Conservation (phyloP, 169 alveolate genomes). For the Neospora caninum region DNA sequence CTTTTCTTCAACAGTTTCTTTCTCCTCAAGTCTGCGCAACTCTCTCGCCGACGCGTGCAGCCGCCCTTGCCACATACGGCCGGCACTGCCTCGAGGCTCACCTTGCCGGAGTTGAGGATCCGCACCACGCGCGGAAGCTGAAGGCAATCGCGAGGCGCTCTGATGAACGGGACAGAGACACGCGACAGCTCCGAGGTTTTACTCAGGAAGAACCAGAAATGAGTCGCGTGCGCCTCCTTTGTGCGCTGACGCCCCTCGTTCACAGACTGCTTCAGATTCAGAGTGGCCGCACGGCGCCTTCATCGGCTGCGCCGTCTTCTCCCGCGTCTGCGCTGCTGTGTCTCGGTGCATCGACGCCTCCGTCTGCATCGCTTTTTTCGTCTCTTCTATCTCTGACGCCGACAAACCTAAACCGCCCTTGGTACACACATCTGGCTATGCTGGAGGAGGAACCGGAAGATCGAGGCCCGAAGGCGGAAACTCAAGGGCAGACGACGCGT, state of each 20-base stretch:
- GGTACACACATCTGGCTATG: background rate
- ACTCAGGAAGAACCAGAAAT: background rate
- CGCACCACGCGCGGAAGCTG: too few species aligned
- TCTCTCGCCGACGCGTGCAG: background rate
- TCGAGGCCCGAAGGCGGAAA: background rate
- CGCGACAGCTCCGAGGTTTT: too few species aligned
- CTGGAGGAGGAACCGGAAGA: background rate
- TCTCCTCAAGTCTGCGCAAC: background rate
- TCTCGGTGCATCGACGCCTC: background rate
- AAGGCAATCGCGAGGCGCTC: too few species aligned
- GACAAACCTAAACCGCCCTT: background rate
- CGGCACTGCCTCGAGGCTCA: slow-evolving; percentile 7
- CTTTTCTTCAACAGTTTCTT: background rate
- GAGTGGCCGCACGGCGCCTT: too few species aligned
- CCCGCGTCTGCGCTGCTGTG: background rate
- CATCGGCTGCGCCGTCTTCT: background rate
- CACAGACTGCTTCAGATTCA: background rate
- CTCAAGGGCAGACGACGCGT: background rate
- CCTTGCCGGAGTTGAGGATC: too few species aligned
- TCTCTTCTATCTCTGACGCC: background rate
- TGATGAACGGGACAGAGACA: too few species aligned
- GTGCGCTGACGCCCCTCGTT: background rate
- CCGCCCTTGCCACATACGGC: slow-evolving; percentile 2
- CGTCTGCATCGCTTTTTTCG: background rate
- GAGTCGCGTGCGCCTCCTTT: background rate